Base-by-base conservation (phyloP, 306 rosid genomes). In the Trifolium fragiferum region DNA sequence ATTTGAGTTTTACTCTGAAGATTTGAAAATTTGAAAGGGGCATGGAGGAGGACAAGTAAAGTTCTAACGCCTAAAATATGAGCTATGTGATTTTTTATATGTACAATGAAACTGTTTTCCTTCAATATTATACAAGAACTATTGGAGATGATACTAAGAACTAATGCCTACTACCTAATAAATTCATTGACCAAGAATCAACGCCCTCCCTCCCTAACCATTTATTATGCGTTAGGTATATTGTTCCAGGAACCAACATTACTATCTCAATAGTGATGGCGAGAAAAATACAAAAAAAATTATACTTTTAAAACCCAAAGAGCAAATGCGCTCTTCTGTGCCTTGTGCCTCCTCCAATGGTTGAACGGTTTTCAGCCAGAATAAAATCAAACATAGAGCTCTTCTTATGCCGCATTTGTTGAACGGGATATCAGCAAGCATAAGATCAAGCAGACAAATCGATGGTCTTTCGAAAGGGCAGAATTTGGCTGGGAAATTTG, bases 51-150 rank as follows among this genome's bases (percentile, higher is more conserved):
- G 38, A 51, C 18, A 65, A 51, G 50, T 44, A 44, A 44, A 64
- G 59, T 25, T 37, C 40, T 37, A 37, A 37, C 40, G 1, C 47
- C 49, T 61, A 25, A 25, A 64, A 70, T 44, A 43, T 54, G 66
- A 16, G 71, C 61, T 65, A 3, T 61, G 41, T 83, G 80, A 73
- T 68, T 53, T 53, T 61, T 73, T 64, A 57, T 70, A 81, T 77
- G 65, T 74, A 81, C 81, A 83, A 40, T 0, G 57, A n/a, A 67
- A 33, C 16, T 61, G 23, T 15, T 58, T 65, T 58, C 43, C 66
- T 12, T 59, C 73, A 23, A 62, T 72, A 59, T 15, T 65, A 60
- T 72, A 80, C 78, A 72, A 58, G 25, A 70, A 58, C 63, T 75
- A 62, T 38, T 14, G 70, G 61, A 40, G 33, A 74, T 49, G 38